Base-by-base conservation (phyloP, 1,284 basidiomycete species). In the Tylopilus sp. region DNA sequence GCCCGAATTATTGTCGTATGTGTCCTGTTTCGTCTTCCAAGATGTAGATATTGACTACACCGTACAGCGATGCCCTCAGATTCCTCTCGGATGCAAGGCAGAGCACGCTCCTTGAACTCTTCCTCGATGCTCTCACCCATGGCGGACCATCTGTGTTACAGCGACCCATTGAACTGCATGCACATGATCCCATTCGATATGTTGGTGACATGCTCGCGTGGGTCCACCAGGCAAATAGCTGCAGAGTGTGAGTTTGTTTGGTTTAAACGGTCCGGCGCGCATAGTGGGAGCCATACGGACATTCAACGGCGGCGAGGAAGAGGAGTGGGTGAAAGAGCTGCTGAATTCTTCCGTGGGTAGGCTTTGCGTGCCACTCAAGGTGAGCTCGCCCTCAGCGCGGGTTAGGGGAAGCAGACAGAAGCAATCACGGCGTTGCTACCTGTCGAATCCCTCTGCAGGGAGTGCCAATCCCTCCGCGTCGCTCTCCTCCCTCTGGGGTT, bases 171-270 rank as follows among this genome's bases (percentile, higher is more conserved):
- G 96, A 99, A 68, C 76, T 98, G 3, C 94, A 98, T 63, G 96
- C 96, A 0, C 96, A 99, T 61, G 96, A 99, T 65, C 94, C 96
- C 0, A 78, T 93, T 54, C 84, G 96, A 23, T 99, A 99, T 65
- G 86, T 97, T 13, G 95, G 96, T 16, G 96, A 98, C 67, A 98
- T 99, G 92, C 82, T 99, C 4, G 96, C 95, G 0, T 99, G 96
- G 97, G 86, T 98, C 1, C 96, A 99, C 69, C 97, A 99, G 53
- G 81, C 89, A 0, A n/a, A 93, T 97, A 51, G 96, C 96, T 0
- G 88, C 86, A 4, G 96, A 99, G 67, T 86, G 88, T 43, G 97
- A 99, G 69, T 92, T 94, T 97, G 31, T 96, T 97, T 58, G 85
- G 81, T 8, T 64, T 92, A 44, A 79, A 76, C 47, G 52, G 53